Base-by-base conservation (phyloP, 805 yeast species). In the Candida boleticola region DNA sequence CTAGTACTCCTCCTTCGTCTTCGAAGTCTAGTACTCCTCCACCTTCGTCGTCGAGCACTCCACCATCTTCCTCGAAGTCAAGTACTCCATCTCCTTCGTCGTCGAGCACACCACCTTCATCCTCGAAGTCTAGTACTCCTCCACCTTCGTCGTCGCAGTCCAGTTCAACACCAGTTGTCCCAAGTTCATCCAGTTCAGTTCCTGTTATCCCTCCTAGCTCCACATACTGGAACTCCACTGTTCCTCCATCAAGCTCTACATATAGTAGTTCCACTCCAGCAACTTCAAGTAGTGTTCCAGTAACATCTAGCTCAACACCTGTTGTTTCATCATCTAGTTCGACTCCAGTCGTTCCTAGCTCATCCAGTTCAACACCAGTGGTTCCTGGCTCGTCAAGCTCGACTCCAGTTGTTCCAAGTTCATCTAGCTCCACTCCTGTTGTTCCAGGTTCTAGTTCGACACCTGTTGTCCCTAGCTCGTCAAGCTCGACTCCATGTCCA, bases 31-130 rank as follows among this genome's bases (percentile, higher is more conserved):
- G 17, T 14, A 16, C 40, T 14, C 7, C 33, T 3, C 16, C 44
- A 16, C 37, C 45, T n/a, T 21, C 38, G n/a, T 21, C 45, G 10
- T 13, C 44, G 31, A 11, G 20, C 4, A 19, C 35, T 19, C 27
- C 27, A 23, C 27, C 27, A 23, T 18, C 36, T 11, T 9, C 22
- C 18, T 9, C 36, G 10, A 5, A 5, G 6, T 19, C 36, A 14
- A 16, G 9, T 16, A 7, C 36, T 13, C 6, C 16, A 11, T 11
- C 32, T 29, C 6, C 17, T 14, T 14, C 32, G 11, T 11, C 27
- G 17, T 29, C 32, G 17, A 29, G 32, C 13, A 6, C 32, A 13
- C 16, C 17, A 14, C 17, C 36, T 16, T 18, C 36, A 9, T 16
- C 14, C 36, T 19, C 36, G n/a, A 18, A 6, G 14, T n/a, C 22